Conservation (phyloP, 805 yeast genomes). For the Nakazawaea laoshanensis region DNA sequence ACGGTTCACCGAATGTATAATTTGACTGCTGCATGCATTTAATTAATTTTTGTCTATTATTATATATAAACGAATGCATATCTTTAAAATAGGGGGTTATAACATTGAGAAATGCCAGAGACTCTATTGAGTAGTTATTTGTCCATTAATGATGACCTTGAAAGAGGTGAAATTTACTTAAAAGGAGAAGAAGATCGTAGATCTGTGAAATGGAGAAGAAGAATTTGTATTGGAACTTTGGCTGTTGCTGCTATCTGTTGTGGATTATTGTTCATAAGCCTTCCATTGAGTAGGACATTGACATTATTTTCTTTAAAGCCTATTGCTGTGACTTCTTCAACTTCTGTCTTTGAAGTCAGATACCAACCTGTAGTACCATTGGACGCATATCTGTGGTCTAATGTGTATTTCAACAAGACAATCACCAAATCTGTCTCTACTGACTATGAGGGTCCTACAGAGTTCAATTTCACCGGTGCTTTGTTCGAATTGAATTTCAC, state of each 20-base stretch:
- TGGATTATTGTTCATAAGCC: no score
- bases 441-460: constrained; percentile 10
- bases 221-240: no score
- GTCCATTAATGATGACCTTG: constrained; percentile 3
- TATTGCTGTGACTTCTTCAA: constrained; percentile 5
- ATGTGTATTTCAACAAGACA: constrained; percentile 11
- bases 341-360: constrained; percentile 14
- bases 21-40: no score
- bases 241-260: no score
- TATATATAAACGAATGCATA: no score
- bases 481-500: constrained; percentile 21
- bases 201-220: background rate
- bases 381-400: constrained; percentile 6
- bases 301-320: no score
- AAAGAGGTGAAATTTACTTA: constrained; percentile 10
- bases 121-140: constrained; percentile 1
- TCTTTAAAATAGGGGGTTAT: no score
- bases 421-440: constrained; percentile 3
- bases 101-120: no score
- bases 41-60: no score
- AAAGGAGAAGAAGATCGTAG: background rate
- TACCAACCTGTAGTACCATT: constrained; percentile 10
- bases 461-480: constrained; percentile 19
- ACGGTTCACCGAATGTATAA: no score
- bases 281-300: no score